Conservation (phyloP, 1,284 basidiomycete genomes). For the Pterulicium gracile region DNA sequence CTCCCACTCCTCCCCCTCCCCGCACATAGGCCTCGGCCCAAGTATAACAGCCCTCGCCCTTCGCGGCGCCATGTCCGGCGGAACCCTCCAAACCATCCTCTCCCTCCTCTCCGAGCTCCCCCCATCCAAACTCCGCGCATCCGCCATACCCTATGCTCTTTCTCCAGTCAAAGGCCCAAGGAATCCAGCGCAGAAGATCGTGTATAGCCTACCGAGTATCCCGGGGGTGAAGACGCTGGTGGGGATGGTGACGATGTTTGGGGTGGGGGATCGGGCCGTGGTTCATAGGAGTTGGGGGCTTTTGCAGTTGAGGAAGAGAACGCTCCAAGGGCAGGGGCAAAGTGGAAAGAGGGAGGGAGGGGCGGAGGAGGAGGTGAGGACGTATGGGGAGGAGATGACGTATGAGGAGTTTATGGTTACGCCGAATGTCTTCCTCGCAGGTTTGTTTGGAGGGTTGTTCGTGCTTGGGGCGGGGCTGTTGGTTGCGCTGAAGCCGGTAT, state of each 20-base stretch:
- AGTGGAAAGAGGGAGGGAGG: too few relatives aligned
- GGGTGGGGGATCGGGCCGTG: conserved; percentile 46
- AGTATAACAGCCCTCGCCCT: conserved; percentile 33
- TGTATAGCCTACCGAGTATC: conserved; percentile 39
- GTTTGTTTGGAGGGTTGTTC: conserved; percentile 29
- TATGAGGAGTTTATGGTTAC: conserved; percentile 64
- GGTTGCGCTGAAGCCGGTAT: conserved; percentile 26
- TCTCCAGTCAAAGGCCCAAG: conserved; percentile 33
- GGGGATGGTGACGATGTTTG: conserved; percentile 60
- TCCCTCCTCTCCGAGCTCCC: conserved; percentile 38
- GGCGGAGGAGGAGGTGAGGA: conserved; percentile 9
- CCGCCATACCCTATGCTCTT: conserved; percentile 33
- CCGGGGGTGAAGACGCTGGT: conserved; percentile 25
- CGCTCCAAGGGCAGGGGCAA: too few relatives aligned
- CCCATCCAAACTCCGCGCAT: conserved; percentile 20
- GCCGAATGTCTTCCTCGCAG: conserved; percentile 29
- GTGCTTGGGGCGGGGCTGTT: conserved; percentile 24
- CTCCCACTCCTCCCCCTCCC: neutral
- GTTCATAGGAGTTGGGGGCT: conserved; percentile 78
- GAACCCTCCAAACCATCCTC: conserved; percentile 51
- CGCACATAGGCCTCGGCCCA: neutral
- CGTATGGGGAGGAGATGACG: conserved; percentile 57
- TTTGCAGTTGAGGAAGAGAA: conserved; percentile 30
- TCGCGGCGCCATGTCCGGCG: conserved; percentile 53
- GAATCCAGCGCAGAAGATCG: conserved; percentile 23